Base-by-base conservation (phyloP, 179 eudicot species). In the Heliamphora pulchella region DNA sequence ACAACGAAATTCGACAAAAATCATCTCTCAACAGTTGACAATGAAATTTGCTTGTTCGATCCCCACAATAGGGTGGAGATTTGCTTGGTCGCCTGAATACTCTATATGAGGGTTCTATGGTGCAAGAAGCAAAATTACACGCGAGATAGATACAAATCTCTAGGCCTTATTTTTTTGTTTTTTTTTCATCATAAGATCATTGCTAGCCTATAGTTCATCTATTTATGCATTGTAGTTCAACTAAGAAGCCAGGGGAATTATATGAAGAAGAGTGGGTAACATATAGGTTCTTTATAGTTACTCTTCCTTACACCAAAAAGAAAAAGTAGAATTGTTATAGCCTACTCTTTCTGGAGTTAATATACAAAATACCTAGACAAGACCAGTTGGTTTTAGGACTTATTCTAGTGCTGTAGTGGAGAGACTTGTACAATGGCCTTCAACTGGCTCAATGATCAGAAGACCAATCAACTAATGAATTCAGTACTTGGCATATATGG, bases 41-140 rank as follows among this genome's bases (percentile, higher is more conserved):
- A 82, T 80, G 77, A 74, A 75, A 77, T 55, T 73, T 15, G 50
- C 76, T 75, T 81, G 79, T 76, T 76, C 68, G 48, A 65, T 72
- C 76, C 57, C 86, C 83, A 75, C 77, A 58, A 68, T 51, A 82
- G 74, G 80, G 87, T 73, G 79, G 86, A 78, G 78, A 31, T 57
- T 82, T 75, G 80, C 80, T 61, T 44, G 81, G 78, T 79, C 63
- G 69, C 74, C 77, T 75, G 62, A 66, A 71, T 72, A 74, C 77
- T 74, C 66, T 76, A 71, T 76, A 31, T 31, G 31, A 31, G 31
- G 31, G 31, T 31, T 31, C 31, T 31, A 31, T 31, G 31, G 31
- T 31, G 31, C 31, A 0, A 31, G 31, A 31, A 31, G 31, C 31
- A 31, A 31, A 31, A 31, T 31, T 20, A 15, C 22, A 48, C 6